phyloP scores from a whole-genome alignment of 164 flowering plant genomes.

The Vitis rupestris region DNA sequence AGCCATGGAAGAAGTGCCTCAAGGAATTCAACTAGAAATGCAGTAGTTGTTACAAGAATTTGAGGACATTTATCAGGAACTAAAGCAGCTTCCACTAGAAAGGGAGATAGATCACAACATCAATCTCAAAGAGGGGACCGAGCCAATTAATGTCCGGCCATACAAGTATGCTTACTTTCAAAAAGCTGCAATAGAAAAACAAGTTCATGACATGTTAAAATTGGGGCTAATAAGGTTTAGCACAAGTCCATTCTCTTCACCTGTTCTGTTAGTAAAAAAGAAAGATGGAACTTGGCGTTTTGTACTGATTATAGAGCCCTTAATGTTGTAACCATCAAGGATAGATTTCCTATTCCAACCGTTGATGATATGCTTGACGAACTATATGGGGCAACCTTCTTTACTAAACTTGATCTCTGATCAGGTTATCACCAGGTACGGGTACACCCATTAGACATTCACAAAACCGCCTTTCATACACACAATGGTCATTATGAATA shows the following conservation, averaged over 20 bases:
- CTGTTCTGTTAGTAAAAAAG: conserved; percentile 9
- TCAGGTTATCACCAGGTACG: conserved; percentile 4
- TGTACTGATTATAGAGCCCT: not conserved
- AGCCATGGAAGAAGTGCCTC: too few species aligned
- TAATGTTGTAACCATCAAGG: not conserved
- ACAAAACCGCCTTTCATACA: not conserved
- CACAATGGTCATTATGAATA: conserved; percentile 15
- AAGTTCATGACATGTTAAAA: not conserved
- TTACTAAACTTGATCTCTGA: too few species aligned
- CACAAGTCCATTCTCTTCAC: conserved; percentile 5
- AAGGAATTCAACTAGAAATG: too few species aligned
- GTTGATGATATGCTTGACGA: not conserved
- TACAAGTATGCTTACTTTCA: conserved; percentile 14
- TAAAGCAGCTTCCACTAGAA: too few species aligned
- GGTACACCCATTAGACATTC: not conserved
- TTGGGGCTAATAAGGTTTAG: not conserved
- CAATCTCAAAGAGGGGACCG: not conserved
- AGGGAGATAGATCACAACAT: conserved; percentile 1
- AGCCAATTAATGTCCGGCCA: conserved; percentile 8
- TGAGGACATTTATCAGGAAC: too few species aligned
- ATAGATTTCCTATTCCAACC: not conserved
- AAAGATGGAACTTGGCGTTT: not conserved
- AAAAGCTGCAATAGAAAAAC: conserved; percentile 12
- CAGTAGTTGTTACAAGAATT: too few species aligned
- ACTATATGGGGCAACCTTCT: not conserved